Base-by-base conservation (phyloP, 2,329 filamentous ascomycete species). In the Scortechinia acanthostroma region DNA sequence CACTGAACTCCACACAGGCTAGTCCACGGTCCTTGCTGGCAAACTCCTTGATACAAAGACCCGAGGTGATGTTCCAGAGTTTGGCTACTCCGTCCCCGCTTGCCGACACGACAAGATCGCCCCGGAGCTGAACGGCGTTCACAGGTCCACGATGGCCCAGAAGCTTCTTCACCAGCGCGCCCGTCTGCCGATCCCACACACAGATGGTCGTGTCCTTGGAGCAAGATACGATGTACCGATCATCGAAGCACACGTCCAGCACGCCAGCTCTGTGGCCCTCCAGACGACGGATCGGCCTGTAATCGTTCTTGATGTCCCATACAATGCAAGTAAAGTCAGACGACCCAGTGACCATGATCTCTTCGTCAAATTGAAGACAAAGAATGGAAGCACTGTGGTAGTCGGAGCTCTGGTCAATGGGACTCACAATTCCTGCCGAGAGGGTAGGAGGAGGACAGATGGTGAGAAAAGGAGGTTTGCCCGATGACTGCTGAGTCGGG, bases 261-360 rank as follows among this genome's bases (percentile, higher is more conserved):
- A 86, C 81, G 50, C 81, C 81, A 23, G 77, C 78, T 21, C 68
- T 68, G 56, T 86, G 81, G 19, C 73, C 72, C 42, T 63, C 61
- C 10, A 86, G 70, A 22, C 78, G 74, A 50, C 69, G 71, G 46
- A 83, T 73, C 2, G 80, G 79, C 48, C 71, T 65, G 53, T 77
- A 83, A 21, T 77, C 69, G 73, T 51, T 76, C 71, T 40, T 40
- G 53, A 86, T 72, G 48, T 81, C 76, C 78, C 81, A 86, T 23
- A 86, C 74, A 44, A 86, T 80, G 54, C 80, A 80, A 21, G 77
- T 78, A 52, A 70, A 74, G 57, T 86, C 81, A 3, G 78, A 83
- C 6, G 80, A 85, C 13, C 81, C 81, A 17, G 81, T 84, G 22
- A 86, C 78, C 63, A 86, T 76, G 49, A 84, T 82, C 51, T 80